Percentiles rank a stretch among this genome's conserved stretches.
phyloP scores from a whole-genome alignment of 257 asterid genomes.

The Penstemon davidsonii region DNA sequence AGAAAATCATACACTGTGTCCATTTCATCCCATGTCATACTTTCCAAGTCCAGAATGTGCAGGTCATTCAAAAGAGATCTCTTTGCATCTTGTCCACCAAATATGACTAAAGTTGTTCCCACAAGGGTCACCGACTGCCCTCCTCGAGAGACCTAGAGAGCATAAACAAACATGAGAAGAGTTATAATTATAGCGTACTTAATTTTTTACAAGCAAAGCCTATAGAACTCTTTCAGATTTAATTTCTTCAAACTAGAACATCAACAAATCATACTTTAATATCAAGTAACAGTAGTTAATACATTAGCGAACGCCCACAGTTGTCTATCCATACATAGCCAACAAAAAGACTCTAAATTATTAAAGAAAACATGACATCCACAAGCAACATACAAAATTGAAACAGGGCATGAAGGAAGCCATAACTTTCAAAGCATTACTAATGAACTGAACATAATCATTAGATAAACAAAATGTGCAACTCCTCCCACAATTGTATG shows the following conservation, averaged over 20 bases:
- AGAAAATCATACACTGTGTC: constrained; percentile 67
- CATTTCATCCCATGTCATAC: constrained; percentile 99
- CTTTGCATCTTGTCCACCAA: constrained; percentile 95
- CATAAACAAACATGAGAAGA: constrained; percentile 29
- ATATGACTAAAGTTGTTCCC: constrained; percentile 85
- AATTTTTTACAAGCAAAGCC: constrained; percentile 4
- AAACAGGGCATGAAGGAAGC: no score
- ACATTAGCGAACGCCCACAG: neutral
- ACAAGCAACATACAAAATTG: no score
- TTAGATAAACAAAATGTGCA: no score
- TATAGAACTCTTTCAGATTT: constrained; percentile 1
- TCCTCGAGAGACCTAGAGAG: constrained; percentile 81
- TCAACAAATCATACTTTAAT: constrained; percentile 9
- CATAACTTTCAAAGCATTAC: no score
- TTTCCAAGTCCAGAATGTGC: constrained; percentile 95
- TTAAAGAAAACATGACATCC: no score
- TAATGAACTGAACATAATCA: no score
- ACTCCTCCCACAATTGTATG: no score
- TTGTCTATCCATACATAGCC: no score
- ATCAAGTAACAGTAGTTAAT: constrained; percentile 10
- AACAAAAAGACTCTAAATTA: no score
- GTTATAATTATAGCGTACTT: constrained; percentile 16
- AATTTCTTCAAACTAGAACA: constrained; percentile 13
- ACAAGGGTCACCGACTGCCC: constrained; percentile 89
- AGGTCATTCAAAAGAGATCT: constrained; percentile 91